These are phyloP conservation scores for Colletotrichum caudatum DNA, from an alignment of 2,329 filamentous ascomycete species.

Conservation along the genomic window DNA sequence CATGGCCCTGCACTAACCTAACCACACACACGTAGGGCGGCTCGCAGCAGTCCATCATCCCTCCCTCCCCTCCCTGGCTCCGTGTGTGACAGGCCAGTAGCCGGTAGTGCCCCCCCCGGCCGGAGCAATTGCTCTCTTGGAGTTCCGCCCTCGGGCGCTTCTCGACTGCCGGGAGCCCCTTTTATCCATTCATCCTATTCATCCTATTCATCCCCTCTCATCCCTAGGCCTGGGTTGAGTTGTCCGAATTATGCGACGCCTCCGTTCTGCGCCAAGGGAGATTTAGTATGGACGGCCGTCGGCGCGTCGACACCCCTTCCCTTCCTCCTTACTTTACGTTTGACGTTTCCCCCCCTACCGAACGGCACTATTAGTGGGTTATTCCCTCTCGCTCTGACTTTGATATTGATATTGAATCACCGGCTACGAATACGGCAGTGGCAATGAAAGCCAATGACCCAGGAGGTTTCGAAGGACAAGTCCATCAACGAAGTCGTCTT, in stretches of 20 bases:
- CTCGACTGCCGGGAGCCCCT: constrained; percentile 36
- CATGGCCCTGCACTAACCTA: constrained; percentile 11
- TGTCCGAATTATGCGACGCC: constrained; percentile 31
- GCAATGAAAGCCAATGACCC: constrained; percentile 25
- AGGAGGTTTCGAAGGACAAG: constrained; percentile 13
- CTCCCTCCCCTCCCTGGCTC: constrained; percentile 10
- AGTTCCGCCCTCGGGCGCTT: constrained; percentile 31
- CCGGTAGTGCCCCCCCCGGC: constrained; percentile 31
- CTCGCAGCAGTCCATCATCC: neutral
- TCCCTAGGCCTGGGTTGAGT: neutral
- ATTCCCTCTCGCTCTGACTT: neutral
- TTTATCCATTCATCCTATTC: neutral
- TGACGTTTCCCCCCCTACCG: neutral
- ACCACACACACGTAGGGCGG: neutral
- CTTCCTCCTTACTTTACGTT: constrained; percentile 3
- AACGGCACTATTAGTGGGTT: constrained; percentile 34
- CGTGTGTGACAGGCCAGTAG: constrained; percentile 32
- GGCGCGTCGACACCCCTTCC: neutral
- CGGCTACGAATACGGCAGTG: constrained; percentile 31
- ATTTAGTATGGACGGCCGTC: constrained; percentile 20
- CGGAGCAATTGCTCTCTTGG: constrained; percentile 37
- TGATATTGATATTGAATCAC: constrained; percentile 19
- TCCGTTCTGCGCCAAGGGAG: constrained; percentile 30
- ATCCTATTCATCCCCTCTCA: neutral
- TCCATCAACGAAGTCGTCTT: constrained; percentile 31